phyloP scores from a whole-genome alignment of 148 eudicot species.

The Drosera capensis region DNA sequence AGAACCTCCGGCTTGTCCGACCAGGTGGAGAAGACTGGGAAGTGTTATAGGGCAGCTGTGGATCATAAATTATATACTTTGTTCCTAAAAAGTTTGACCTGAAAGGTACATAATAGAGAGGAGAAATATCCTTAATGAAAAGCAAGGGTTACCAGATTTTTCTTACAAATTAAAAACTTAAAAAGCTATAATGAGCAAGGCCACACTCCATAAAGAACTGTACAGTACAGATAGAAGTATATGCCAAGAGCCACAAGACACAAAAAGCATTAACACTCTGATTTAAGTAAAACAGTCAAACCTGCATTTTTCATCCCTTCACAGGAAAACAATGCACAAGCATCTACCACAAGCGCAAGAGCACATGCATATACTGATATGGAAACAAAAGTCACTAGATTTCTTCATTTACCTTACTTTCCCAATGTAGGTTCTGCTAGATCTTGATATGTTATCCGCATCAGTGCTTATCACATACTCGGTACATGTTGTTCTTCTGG shows the following conservation, averaged over 20 bases:
- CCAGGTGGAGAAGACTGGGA: conserved; percentile 42
- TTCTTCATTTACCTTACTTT: conserved; percentile 71
- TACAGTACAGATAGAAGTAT: too few relatives aligned
- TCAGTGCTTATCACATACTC: conserved; percentile 65
- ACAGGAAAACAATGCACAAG: too few relatives aligned
- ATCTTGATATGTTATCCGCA: conserved; percentile 49
- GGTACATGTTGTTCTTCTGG: conserved; percentile 70
- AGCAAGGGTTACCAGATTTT: background rate
- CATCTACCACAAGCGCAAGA: too few relatives aligned
- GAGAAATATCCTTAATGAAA: background rate
- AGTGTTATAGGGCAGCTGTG: conserved; percentile 54
- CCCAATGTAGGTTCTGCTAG: conserved; percentile 63
- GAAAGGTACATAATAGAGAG: background rate
- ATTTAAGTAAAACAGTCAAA: too few relatives aligned
- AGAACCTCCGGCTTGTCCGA: conserved; percentile 46
- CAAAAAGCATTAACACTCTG: too few relatives aligned
- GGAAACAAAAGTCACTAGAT: too few relatives aligned
- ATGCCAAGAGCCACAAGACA: too few relatives aligned
- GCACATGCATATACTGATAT: too few relatives aligned
- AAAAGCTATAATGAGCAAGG: too few relatives aligned
- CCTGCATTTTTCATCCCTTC: too few relatives aligned
- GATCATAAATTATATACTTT: conserved; percentile 73
- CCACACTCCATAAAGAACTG: too few relatives aligned
- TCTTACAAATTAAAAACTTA: background rate
- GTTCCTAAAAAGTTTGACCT: conserved; percentile 87